phyloP scores from a whole-genome alignment of 2,329 filamentous ascomycete genomes.

The Alternaria gansuensis region DNA sequence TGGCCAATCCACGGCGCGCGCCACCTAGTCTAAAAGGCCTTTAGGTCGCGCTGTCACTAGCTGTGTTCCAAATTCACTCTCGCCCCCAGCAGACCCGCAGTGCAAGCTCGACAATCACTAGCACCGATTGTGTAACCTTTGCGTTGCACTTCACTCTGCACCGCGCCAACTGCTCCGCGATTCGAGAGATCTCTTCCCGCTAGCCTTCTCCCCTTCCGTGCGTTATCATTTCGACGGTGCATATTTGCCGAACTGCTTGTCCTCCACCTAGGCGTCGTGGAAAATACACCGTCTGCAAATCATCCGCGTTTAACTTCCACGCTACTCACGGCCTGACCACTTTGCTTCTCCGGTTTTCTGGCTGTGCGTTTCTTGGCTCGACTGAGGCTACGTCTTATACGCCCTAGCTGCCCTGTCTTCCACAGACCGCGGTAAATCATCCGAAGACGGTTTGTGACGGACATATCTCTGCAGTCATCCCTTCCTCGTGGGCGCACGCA shows the following conservation, averaged over 20 bases:
- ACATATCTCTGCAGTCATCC: constrained; percentile 61
- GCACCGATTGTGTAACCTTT: constrained; percentile 49
- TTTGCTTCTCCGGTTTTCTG: constrained; percentile 50
- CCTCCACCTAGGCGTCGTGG: constrained; percentile 49
- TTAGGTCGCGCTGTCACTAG: constrained; percentile 46
- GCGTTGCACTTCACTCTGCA: constrained; percentile 47
- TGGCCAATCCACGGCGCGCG: constrained; percentile 50
- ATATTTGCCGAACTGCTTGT: constrained; percentile 54
- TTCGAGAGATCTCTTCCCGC: constrained; percentile 42
- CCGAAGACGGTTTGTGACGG: constrained; percentile 52
- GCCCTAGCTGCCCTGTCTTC: constrained; percentile 40
- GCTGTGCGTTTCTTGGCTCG: constrained; percentile 48
- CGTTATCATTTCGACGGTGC: constrained; percentile 52
- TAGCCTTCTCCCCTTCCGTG: constrained; percentile 45
- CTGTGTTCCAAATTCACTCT: constrained; percentile 44
- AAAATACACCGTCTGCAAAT: constrained; percentile 58
- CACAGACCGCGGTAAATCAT: constrained; percentile 51
- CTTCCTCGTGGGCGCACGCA: constrained; percentile 53
- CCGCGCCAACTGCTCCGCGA: constrained; percentile 49
- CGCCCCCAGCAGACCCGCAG: constrained; percentile 35
- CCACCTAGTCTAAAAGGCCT: constrained; percentile 41
- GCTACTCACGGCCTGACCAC: constrained; percentile 53
- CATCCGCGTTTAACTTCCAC: constrained; percentile 59
- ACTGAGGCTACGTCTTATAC: constrained; percentile 37
- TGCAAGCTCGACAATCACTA: constrained; percentile 47